Evolutionary conservation across 2,329 filamentous ascomycete species (phyloP).

Genomic region (Stagonosporopsis tanaceti): DNA sequence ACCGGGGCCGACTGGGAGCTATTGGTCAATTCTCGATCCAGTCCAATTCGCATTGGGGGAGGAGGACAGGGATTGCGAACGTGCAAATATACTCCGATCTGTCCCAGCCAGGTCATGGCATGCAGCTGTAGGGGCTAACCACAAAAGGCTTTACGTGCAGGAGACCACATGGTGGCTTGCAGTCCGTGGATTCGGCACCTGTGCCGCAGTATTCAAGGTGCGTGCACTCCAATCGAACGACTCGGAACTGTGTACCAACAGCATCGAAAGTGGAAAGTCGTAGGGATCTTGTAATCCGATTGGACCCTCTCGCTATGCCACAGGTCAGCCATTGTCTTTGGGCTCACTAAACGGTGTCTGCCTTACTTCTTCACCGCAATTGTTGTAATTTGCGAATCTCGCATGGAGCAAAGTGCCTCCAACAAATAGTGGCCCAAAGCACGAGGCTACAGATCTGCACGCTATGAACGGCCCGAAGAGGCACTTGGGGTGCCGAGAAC

Average conservation of each 20-base stretch:
- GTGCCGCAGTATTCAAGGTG: slow-evolving; percentile 7
- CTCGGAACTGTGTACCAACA: not conserved
- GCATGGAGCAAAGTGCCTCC: not conserved
- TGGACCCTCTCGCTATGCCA: slow-evolving; percentile 1
- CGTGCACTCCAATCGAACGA: slow-evolving; percentile 8
- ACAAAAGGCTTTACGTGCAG: slow-evolving; percentile 14
- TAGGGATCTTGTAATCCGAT: slow-evolving; percentile 1
- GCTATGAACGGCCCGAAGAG: slow-evolving; percentile 16
- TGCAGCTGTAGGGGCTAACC: slow-evolving; percentile 15
- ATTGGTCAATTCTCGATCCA: slow-evolving; percentile 1
- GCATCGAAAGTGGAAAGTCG: slow-evolving; percentile 9
- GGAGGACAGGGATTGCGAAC: slow-evolving; percentile 2
- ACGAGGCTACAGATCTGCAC: slow-evolving; percentile 7
- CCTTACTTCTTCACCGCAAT: slow-evolving; percentile 20
- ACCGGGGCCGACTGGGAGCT: slow-evolving; percentile 1
- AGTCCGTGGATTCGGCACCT: slow-evolving; percentile 16
- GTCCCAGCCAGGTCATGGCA: slow-evolving; percentile 5
- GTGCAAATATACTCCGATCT: slow-evolving; percentile 17
- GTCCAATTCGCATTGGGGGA: slow-evolving; percentile 1
- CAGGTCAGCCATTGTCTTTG: slow-evolving; percentile 9
- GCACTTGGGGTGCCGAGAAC: slow-evolving; percentile 15
- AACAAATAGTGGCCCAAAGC: slow-evolving; percentile 2
- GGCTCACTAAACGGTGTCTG: slow-evolving; percentile 12
- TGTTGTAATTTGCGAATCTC: slow-evolving; percentile 4
- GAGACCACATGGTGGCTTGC: slow-evolving; percentile 16